Conservation (phyloP, 2,329 filamentous ascomycete species). For the Tolypocladium inflatum region DNA sequence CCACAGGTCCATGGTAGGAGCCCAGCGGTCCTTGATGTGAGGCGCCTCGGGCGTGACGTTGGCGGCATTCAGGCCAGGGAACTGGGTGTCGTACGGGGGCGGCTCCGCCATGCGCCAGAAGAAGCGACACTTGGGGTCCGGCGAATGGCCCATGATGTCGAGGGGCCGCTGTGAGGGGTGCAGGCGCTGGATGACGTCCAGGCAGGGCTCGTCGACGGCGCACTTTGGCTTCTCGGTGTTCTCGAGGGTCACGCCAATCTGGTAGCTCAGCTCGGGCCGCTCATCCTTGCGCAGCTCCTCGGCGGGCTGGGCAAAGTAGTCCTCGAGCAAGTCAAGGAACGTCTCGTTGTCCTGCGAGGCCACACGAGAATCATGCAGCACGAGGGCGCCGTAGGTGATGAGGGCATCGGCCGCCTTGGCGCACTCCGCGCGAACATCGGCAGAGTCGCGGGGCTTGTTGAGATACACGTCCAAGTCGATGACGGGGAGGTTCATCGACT, state of each 20-base stretch:
- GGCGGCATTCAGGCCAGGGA: constrained; percentile 43
- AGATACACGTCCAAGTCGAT: constrained; percentile 51
- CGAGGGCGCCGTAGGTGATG: constrained; percentile 49
- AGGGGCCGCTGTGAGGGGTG: constrained; percentile 45
- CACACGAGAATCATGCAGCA: constrained; percentile 51
- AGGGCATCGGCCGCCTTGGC: constrained; percentile 43
- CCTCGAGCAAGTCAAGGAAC: constrained; percentile 54
- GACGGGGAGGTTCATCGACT: constrained; percentile 47
- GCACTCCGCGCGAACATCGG: constrained; percentile 41
- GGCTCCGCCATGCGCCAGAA: constrained; percentile 51
- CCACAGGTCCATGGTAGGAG: constrained; percentile 46
- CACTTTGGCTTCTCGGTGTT: constrained; percentile 56
- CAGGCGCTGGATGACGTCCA: constrained; percentile 45
- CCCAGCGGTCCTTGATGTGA: constrained; percentile 41
- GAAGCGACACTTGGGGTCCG: constrained; percentile 54
- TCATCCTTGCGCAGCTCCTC: constrained; percentile 38
- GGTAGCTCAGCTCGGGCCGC: constrained; percentile 48
- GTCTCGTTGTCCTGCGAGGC: constrained; percentile 42
- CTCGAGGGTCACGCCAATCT: constrained; percentile 53
- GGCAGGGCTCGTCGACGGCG: constrained; percentile 51
- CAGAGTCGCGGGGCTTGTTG: constrained; percentile 27
- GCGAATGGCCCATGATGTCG: constrained; percentile 45
- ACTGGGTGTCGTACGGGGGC: constrained; percentile 44
- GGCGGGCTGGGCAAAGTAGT: constrained; percentile 52
- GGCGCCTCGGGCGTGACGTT: constrained; percentile 44